Evolutionary conservation across 306 rosid genomes (phyloP).

Genomic region (Chamaecrista fasciculata): DNA sequence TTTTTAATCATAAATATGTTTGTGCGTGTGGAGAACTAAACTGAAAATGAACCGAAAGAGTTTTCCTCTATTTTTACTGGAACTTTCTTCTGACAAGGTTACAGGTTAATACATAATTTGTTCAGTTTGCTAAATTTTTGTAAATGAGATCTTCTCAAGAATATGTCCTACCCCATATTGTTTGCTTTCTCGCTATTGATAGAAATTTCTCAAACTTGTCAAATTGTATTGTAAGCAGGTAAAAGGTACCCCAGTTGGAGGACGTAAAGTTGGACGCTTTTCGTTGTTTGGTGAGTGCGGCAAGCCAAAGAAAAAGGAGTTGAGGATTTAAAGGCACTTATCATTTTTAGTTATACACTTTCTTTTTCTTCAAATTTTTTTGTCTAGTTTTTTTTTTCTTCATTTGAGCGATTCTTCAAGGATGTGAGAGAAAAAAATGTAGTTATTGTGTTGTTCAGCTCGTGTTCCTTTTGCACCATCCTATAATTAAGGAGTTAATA

Average conservation of each 20-base stretch:
- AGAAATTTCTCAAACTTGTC: neutral
- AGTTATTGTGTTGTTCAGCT: constrained; percentile 36
- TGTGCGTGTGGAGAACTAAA: neutral
- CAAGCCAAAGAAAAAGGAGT: constrained; percentile 54
- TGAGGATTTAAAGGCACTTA: constrained; percentile 35
- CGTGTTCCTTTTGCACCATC: constrained; percentile 47
- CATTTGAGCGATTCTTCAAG: constrained; percentile 60
- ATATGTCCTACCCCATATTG: neutral
- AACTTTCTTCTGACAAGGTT: too few relatives aligned
- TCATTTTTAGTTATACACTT: constrained; percentile 14
- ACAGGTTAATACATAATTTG: neutral
- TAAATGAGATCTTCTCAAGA: neutral
- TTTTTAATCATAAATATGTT: neutral
- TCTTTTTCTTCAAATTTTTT: constrained; percentile 26
- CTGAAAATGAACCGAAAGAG: too few relatives aligned
- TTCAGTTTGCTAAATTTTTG: neutral
- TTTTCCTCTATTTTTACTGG: too few relatives aligned
- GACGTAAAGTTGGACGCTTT: constrained; percentile 50
- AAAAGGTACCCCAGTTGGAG: constrained; percentile 56
- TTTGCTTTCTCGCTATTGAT: neutral
- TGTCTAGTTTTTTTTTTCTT: constrained; percentile 15
- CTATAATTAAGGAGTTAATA: constrained; percentile 48
- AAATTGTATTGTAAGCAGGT: constrained; percentile 44
- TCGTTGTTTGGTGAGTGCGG: constrained; percentile 79
- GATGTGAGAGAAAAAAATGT: constrained; percentile 59